A percentile compares a stretch with the other conserved stretches of the same genome.
Conservation (phyloP, 345 rosid genomes). For the Populus davidiana region DNA sequence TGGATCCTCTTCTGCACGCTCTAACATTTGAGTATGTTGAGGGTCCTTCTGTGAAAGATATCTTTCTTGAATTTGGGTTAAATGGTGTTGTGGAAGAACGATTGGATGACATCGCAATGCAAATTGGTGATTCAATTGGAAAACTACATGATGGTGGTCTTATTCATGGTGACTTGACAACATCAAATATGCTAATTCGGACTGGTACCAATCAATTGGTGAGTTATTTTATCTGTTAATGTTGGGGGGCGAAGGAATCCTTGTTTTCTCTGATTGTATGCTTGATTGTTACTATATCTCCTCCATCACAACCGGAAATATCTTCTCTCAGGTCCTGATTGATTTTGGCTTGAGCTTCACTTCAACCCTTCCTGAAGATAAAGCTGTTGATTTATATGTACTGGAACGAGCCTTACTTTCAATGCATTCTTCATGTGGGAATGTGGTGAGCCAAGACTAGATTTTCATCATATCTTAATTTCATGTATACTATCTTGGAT, state of each 20-base stretch:
- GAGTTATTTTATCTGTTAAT: slow-evolving; percentile 16
- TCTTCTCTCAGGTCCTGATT: slow-evolving; percentile 60
- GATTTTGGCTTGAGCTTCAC: slow-evolving; percentile 96
- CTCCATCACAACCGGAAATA: slow-evolving; percentile 16
- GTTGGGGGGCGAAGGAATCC: neutral
- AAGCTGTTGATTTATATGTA: slow-evolving; percentile 91
- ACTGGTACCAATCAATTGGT: slow-evolving; percentile 68
- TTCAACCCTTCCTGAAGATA: slow-evolving; percentile 90
- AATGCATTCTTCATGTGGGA: slow-evolving; percentile 94
- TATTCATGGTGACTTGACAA: slow-evolving; percentile 93
- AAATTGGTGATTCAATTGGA: slow-evolving; percentile 83
- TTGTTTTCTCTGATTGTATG: neutral
- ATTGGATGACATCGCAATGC: slow-evolving; percentile 66
- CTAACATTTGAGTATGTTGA: slow-evolving; percentile 83
- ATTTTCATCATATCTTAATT: neutral
- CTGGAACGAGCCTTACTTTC: slow-evolving; percentile 92
- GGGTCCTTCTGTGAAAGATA: slow-evolving; percentile 75
- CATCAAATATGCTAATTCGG: slow-evolving; percentile 81
- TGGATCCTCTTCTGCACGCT: slow-evolving; percentile 65
- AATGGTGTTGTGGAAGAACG: slow-evolving; percentile 65
- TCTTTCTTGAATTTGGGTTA: slow-evolving; percentile 69
- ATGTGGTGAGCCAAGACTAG: slow-evolving; percentile 65
- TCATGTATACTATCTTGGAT: neutral
- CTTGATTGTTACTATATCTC: neutral
- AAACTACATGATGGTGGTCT: slow-evolving; percentile 97